Conservation (phyloP, 2,329 filamentous ascomycete species). For the Aureobasidium melanogenum region DNA sequence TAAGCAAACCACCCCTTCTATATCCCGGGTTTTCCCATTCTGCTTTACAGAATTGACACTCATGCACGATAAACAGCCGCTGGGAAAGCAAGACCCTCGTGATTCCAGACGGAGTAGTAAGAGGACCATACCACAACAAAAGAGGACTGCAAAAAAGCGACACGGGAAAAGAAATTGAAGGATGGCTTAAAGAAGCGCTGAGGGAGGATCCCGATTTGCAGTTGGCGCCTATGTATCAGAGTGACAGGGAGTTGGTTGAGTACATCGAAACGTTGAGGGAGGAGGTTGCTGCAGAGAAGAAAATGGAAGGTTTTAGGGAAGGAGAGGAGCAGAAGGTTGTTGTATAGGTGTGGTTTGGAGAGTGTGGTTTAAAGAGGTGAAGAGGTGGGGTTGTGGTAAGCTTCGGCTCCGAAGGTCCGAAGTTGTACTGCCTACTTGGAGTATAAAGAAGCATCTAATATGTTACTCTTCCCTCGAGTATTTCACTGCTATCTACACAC, state of each 20-base stretch:
- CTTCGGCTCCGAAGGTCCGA: not conserved
- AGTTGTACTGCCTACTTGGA: not conserved
- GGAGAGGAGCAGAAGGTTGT: not conserved
- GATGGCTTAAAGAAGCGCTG: not conserved
- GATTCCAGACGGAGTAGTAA: no score
- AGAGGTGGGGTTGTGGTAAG: not conserved
- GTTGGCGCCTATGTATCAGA: not conserved
- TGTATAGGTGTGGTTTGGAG: not conserved
- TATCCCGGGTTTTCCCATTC: no score
- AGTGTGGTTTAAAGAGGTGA: no score
- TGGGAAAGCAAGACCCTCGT: no score
- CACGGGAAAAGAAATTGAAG: not conserved
- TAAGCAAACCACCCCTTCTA: no score
- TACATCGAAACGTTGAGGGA: not conserved
- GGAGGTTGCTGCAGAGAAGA: not conserved
- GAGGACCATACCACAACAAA: no score
- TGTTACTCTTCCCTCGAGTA: no score
- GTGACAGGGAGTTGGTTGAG: not conserved
- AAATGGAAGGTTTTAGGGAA: no score
- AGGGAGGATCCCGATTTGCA: not conserved
- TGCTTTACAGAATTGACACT: no score
- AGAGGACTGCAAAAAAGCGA: not conserved
- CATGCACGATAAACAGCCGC: no score
- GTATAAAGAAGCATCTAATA: no score
- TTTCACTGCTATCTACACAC: not conserved